phyloP scores from a whole-genome alignment of 176 grass and related monocot species.

The Tillandsia fasciculata region DNA sequence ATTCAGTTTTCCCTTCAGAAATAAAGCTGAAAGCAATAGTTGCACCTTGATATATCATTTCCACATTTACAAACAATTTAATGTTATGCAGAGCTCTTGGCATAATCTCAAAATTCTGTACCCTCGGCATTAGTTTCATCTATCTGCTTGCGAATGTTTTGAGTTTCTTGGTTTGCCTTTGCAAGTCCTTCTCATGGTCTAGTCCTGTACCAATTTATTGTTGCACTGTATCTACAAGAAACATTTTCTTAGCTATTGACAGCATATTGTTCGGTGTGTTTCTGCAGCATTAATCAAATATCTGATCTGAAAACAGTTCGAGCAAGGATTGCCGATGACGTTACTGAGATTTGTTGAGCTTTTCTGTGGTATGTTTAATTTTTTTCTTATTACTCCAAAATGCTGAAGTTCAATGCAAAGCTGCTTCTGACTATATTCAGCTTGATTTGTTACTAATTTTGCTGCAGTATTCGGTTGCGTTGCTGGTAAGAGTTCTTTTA shows the following conservation, averaged over 20 bases:
- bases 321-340: conserved; percentile 42
- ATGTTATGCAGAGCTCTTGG: not conserved
- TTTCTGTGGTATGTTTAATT: no score
- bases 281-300: conserved; percentile 57
- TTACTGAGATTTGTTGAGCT: conserved; percentile 17
- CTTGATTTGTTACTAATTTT: not conserved
- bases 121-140: not conserved
- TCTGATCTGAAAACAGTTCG: conserved; percentile 42
- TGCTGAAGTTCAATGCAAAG: not conserved
- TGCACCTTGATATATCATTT: not conserved
- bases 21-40: not conserved
- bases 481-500: not conserved
- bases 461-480: not conserved
- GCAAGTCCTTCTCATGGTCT: not conserved
- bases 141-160: not conserved
- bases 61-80: not conserved
- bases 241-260: conserved; percentile 1
- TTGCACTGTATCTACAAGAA: not conserved
- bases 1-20: not conserved
- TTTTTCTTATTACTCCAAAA: not conserved
- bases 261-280: not conserved
- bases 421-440: not conserved
- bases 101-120: not conserved
- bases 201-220: not conserved
- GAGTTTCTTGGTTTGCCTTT: not conserved